Percentiles rank a stretch among this genome's conserved stretches.
Conservation (phyloP, 1,284 basidiomycete genomes). For the Fomitopsis schrenkii region DNA sequence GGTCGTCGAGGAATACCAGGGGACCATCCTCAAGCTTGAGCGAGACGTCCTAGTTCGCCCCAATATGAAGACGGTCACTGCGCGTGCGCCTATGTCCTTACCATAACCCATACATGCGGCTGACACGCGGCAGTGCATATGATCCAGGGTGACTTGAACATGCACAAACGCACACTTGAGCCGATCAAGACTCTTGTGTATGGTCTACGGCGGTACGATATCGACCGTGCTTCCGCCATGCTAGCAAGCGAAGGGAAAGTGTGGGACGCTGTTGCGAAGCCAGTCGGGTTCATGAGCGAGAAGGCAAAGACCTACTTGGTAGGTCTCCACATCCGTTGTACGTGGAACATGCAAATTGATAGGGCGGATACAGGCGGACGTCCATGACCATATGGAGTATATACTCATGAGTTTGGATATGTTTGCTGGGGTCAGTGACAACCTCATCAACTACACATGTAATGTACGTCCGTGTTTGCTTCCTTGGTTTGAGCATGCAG, state of each 20-base stretch:
- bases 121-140: conserved; percentile 52
- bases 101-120: not conserved
- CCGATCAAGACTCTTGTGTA: conserved; percentile 68
- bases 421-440: conserved; percentile 65
- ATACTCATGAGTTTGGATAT: conserved; percentile 63
- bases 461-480: conserved; percentile 34
- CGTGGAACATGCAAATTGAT: not conserved
- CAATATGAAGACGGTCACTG: conserved; percentile 51
- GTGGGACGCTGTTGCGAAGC: conserved; percentile 24
- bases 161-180: conserved; percentile 67
- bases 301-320: conserved; percentile 67
- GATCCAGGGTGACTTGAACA: conserved; percentile 64
- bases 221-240: conserved; percentile 57
- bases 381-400: conserved; percentile 69
- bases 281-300: conserved; percentile 58
- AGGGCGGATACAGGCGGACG: conserved; percentile 46
- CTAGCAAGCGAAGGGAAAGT: conserved; percentile 12
- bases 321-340: conserved; percentile 12
- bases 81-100: not conserved
- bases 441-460: conserved; percentile 67
- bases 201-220: conserved; percentile 60
- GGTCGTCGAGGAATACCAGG: conserved; percentile 62
- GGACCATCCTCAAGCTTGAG: conserved; percentile 57
- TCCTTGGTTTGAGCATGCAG: not conserved
- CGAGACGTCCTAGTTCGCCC: conserved; percentile 55